phyloP scores from a whole-genome alignment of 257 asterid species.

The Solanum pennellii region DNA sequence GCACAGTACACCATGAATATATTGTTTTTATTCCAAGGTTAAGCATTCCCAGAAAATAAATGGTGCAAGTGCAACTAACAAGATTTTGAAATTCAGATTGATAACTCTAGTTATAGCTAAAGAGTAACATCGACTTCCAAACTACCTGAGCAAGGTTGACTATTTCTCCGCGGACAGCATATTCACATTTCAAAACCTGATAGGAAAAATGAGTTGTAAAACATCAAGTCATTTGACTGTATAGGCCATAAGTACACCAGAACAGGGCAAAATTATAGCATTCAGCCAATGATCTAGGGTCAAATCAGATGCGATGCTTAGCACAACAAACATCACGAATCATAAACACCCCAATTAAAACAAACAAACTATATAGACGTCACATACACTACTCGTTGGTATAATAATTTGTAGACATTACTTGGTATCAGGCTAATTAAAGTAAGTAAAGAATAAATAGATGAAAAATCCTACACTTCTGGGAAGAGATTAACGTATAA shows the following conservation, averaged over 20 bases:
- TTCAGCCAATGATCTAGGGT: background rate
- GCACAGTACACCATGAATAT: background rate
- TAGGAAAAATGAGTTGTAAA: background rate
- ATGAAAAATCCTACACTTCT: background rate
- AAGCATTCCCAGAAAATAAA: background rate
- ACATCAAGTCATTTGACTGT: background rate
- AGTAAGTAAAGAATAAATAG: background rate
- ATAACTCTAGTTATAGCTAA: background rate
- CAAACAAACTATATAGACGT: background rate
- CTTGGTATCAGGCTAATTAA: background rate
- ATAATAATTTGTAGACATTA: background rate
- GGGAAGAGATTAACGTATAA: background rate
- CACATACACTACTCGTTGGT: background rate
- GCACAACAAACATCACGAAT: background rate
- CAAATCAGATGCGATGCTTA: background rate
- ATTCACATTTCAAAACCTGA: slow-evolving; percentile 84
- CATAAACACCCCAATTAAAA: background rate
- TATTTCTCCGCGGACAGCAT: slow-evolving; percentile 97
- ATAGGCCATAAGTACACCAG: background rate
- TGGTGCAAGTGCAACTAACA: background rate
- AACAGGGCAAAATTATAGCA: background rate
- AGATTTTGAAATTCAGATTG: background rate
- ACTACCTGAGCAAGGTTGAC: slow-evolving; percentile 87
- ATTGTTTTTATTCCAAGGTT: background rate
- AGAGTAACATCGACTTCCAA: background rate